Percentiles rank a stretch among this genome's conserved stretches.
These are phyloP conservation scores for Furcasterigmium furcatum DNA, from an alignment of 2,329 filamentous ascomycete genomes.

Conservation along the genomic window DNA sequence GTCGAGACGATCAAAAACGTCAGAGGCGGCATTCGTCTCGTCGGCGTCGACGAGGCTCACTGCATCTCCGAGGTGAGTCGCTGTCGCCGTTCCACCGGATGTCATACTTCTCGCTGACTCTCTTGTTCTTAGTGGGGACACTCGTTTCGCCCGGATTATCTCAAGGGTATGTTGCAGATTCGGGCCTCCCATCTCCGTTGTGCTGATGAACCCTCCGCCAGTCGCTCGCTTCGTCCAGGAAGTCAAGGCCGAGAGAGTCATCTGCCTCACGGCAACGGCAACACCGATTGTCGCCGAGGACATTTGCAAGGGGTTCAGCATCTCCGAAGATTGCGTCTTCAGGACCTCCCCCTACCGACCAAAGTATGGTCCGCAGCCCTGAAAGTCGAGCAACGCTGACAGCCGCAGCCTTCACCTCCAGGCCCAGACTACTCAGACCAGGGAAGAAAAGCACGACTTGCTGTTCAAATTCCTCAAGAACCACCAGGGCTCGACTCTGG, in stretches of 20 bases:
- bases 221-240: slow-evolving; percentile 54
- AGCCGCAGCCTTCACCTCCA: slow-evolving; percentile 42
- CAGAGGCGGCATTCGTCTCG: slow-evolving; percentile 50
- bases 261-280: slow-evolving; percentile 59
- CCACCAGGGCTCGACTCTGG: slow-evolving; percentile 52
- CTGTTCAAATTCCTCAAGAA: slow-evolving; percentile 44
- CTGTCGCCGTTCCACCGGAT: no score
- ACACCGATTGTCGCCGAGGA: slow-evolving; percentile 53
- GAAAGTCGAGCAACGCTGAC: not conserved
- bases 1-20: slow-evolving; percentile 51
- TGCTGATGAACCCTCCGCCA: slow-evolving; percentile 16
- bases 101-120: no score
- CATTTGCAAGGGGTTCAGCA: slow-evolving; percentile 48
- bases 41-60: slow-evolving; percentile 57
- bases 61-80: slow-evolving; percentile 46
- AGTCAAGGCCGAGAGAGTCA: slow-evolving; percentile 52
- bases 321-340: slow-evolving; percentile 48
- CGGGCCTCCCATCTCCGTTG: slow-evolving; percentile 5
- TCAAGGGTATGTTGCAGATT: slow-evolving; percentile 31
- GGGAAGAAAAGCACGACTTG: slow-evolving; percentile 40
- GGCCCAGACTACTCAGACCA: slow-evolving; percentile 38
- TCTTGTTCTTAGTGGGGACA: slow-evolving; percentile 50
- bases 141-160: slow-evolving; percentile 46
- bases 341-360: slow-evolving; percentile 56
- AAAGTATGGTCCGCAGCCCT: slow-evolving; percentile 29